Conservation (phyloP, 1,284 basidiomycete genomes). For the Marasmius tenuissimus region DNA sequence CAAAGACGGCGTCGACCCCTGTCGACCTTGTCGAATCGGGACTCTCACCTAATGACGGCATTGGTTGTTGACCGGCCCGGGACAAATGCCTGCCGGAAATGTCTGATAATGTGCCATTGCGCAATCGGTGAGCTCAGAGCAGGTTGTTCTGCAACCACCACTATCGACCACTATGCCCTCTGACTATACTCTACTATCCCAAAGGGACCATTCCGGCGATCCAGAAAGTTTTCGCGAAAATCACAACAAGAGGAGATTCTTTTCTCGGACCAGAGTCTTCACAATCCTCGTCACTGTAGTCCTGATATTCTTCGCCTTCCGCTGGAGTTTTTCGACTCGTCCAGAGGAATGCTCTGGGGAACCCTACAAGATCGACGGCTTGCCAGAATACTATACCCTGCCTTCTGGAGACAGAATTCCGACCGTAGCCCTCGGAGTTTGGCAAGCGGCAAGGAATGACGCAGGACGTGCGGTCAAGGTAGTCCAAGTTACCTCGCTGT, state of each 20-base stretch:
- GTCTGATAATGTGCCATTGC: not conserved
- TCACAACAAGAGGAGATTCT: no score
- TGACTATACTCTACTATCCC: no score
- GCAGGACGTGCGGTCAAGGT: slow-evolving; percentile 63
- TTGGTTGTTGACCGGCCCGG: not conserved
- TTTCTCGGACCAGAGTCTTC: no score
- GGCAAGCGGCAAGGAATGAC: slow-evolving; percentile 54
- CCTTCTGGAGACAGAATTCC: slow-evolving; percentile 66
- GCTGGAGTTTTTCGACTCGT: not conserved
- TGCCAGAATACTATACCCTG: slow-evolving; percentile 52
- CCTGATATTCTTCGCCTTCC: not conserved
- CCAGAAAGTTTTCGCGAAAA: no score
- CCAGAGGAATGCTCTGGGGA: not conserved
- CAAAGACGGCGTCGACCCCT: no score
- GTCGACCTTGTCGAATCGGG: no score
- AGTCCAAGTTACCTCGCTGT: not conserved
- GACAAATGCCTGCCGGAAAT: not conserved
- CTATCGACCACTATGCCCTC: no score
- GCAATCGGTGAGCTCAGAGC: not conserved
- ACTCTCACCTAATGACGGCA: not conserved
- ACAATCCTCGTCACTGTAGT: not conserved
- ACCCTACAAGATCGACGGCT: slow-evolving; percentile 4
- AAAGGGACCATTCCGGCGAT: no score
- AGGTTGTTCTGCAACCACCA: no score
- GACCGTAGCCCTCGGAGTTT: slow-evolving; percentile 61